Percentiles rank a stretch among this genome's conserved stretches.
Conservation (phyloP, 2,329 filamentous ascomycete genomes). For the Aspergillus tubingensis region DNA sequence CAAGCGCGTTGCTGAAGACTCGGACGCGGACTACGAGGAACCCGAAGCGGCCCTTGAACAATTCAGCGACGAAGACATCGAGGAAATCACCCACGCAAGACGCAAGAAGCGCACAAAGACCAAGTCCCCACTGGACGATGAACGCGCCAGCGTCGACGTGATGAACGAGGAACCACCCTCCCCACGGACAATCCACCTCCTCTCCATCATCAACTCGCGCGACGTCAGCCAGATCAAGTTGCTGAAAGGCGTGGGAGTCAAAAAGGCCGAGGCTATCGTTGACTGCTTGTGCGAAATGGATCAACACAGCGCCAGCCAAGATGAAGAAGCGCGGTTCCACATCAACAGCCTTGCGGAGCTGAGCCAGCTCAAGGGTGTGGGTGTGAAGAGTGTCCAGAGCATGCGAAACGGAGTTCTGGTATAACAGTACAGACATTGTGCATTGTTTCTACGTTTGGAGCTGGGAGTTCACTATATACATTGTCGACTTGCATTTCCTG, state of each 20-base stretch:
- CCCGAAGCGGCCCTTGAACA: constrained; percentile 23
- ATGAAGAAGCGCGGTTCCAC: constrained; percentile 31
- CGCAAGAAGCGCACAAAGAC: constrained; percentile 34
- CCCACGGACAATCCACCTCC: constrained; percentile 46
- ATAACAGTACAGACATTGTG: constrained; percentile 20
- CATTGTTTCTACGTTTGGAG: constrained; percentile 16
- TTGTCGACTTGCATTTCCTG: neutral
- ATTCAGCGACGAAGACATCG: constrained; percentile 35
- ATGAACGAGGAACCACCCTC: constrained; percentile 30
- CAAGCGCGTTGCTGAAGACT: constrained; percentile 33
- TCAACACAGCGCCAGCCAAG: constrained; percentile 22
- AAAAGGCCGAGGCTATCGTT: constrained; percentile 52
- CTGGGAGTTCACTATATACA: neutral
- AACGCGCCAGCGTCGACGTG: constrained; percentile 21
- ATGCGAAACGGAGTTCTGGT: constrained; percentile 49
- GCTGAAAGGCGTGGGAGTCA: constrained; percentile 50
- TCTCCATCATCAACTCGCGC: constrained; percentile 50
- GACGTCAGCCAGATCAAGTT: constrained; percentile 49
- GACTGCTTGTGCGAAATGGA: constrained; percentile 50
- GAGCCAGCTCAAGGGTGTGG: constrained; percentile 47
- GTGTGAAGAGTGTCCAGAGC: constrained; percentile 48
- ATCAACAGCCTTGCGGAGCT: constrained; percentile 44
- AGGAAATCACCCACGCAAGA: constrained; percentile 22
- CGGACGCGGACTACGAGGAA: constrained; percentile 36
- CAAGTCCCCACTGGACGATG: constrained; percentile 22